Percentiles rank a stretch among this genome's conserved stretches.
Evolutionary conservation across 345 rosid species (phyloP).

Genomic region (Carallia brachiata): DNA sequence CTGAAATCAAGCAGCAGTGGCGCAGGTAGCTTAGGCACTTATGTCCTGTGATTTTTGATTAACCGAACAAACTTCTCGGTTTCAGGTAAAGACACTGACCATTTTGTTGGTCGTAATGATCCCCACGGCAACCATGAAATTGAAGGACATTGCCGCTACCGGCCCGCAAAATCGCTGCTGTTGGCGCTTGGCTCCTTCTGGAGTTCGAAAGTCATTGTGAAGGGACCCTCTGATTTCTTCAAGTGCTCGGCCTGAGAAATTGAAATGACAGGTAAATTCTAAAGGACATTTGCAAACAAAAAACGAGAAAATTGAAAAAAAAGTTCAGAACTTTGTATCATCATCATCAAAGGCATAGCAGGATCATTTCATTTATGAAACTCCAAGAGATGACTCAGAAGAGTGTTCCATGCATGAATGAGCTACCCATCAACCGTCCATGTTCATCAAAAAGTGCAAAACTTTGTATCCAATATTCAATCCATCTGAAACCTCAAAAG

Average conservation of each 20-base stretch:
- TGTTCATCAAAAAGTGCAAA: too few relatives aligned
- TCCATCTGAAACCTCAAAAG: too few relatives aligned
- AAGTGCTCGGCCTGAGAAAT: conserved; percentile 62
- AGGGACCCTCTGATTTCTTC: conserved; percentile 81
- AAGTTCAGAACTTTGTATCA: not conserved
- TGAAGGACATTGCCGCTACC: conserved; percentile 79
- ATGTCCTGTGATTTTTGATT: not conserved
- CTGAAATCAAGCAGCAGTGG: not conserved
- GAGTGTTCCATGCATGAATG: too few relatives aligned
- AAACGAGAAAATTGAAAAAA: not conserved
- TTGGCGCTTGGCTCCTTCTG: conserved; percentile 84
- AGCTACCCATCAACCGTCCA: too few relatives aligned
- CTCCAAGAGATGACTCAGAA: too few relatives aligned
- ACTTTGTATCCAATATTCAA: too few relatives aligned
- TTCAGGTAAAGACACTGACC: conserved; percentile 28
- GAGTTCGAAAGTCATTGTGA: conserved; percentile 77
- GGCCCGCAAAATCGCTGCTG: conserved; percentile 89
- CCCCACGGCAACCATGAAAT: conserved; percentile 80
- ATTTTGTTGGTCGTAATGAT: conserved; percentile 83
- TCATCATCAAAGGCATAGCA: too few relatives aligned
- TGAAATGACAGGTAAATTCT: not conserved
- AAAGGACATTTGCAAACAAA: not conserved
- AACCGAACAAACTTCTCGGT: not conserved
- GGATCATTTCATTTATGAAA: too few relatives aligned
- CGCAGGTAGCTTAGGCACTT: too few relatives aligned